Conservation (phyloP, 371 early-diverging fungal species). For the Quaeritorhiza haematococci region DNA sequence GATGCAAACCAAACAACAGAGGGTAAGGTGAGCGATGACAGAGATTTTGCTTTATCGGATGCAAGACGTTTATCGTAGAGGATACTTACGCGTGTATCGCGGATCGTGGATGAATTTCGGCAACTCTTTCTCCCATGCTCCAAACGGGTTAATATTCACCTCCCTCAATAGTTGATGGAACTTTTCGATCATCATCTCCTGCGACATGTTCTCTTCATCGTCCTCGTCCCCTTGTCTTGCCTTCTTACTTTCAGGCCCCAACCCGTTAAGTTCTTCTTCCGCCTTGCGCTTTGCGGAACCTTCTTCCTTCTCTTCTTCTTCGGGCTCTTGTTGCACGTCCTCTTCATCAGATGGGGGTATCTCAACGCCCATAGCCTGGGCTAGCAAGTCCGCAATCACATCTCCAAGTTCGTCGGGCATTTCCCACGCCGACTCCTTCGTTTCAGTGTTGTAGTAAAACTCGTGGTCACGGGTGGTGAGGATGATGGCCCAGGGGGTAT, state of each 20-base stretch:
- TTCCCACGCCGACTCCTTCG: conserved; percentile 67
- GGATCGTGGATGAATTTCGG: conserved; percentile 53
- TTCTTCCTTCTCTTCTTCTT: conserved; percentile 6
- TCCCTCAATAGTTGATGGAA: conserved; percentile 61
- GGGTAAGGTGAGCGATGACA: conserved; percentile 17
- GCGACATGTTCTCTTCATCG: conserved; percentile 24
- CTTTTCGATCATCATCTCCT: conserved; percentile 29
- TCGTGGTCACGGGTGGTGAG: conserved; percentile 67
- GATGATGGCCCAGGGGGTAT: conserved; percentile 71
- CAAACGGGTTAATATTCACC: conserved; percentile 63
- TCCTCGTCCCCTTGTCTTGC: conserved; percentile 26
- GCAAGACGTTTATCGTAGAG: neutral
- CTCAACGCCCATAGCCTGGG: conserved; percentile 22
- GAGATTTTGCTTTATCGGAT: conserved; percentile 6
- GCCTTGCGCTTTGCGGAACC: conserved; percentile 32
- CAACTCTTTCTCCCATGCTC: conserved; percentile 65
- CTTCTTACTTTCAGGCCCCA: conserved; percentile 33
- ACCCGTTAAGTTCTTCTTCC: conserved; percentile 43
- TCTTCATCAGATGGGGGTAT: conserved; percentile 15
- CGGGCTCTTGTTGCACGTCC: conserved; percentile 9
- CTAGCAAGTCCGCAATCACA: conserved; percentile 34
- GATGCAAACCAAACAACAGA: too few relatives aligned
- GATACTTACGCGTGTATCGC: conserved; percentile 45
- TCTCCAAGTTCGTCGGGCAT: conserved; percentile 45
- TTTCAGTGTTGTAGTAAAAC: conserved; percentile 67